A percentile compares a stretch with the other conserved stretches of the same genome.
phyloP scores from a whole-genome alignment of 2,329 filamentous ascomycete genomes.

The Aspergillus phoenicis region DNA sequence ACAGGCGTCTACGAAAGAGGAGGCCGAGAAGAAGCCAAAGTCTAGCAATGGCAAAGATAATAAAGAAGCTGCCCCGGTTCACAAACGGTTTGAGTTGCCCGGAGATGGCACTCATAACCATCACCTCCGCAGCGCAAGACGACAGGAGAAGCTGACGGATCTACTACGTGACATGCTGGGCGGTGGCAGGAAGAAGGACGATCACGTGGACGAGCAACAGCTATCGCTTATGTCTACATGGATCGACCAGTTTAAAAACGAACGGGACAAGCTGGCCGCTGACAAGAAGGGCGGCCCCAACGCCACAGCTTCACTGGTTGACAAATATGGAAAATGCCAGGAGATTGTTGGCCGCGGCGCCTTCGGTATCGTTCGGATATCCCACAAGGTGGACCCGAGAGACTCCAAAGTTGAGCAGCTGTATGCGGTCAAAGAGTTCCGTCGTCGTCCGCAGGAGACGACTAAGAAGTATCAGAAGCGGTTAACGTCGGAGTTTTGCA shows the following conservation, averaged over 20 bases:
- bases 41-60: constrained; percentile 32
- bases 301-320: constrained; percentile 76
- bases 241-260: constrained; percentile 89
- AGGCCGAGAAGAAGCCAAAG: constrained; percentile 33
- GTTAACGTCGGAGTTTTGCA: constrained; percentile 95
- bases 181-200: constrained; percentile 77
- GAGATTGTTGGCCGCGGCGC: constrained; percentile 94
- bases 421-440: constrained; percentile 98
- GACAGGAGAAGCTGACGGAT: constrained; percentile 92
- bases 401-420: constrained; percentile 79
- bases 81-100: constrained; percentile 59
- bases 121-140: constrained; percentile 81
- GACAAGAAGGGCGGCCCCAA: constrained; percentile 79
- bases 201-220: constrained; percentile 66
- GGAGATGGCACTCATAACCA: constrained; percentile 79
- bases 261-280: constrained; percentile 73
- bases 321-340: constrained; percentile 98
- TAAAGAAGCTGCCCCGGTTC: constrained; percentile 35
- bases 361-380: constrained; percentile 96
- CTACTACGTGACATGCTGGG: constrained; percentile 83
- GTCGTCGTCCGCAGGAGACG: constrained; percentile 88
- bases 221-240: constrained; percentile 92
- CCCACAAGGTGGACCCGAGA: constrained; percentile 87
- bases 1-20: constrained; percentile 38
- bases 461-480: constrained; percentile 98